Evolutionary conservation across 192 early-diverging fungal species (phyloP).

Genomic region (Coemansia sp.): DNA sequence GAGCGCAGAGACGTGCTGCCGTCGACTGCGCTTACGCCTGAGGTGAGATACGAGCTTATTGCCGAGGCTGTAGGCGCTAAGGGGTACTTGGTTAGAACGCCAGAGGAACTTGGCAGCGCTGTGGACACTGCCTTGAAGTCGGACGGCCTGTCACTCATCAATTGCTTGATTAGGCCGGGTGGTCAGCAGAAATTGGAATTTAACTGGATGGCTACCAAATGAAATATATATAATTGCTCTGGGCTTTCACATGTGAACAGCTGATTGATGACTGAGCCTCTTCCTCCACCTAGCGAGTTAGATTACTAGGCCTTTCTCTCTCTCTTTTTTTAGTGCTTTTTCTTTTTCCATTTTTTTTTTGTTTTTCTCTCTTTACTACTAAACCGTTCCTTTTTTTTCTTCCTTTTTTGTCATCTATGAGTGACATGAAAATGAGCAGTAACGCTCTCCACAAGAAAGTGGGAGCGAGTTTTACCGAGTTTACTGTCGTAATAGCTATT

Average conservation of each 20-base stretch:
- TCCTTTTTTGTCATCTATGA: conserved; percentile 1
- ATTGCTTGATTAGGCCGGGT: conserved; percentile 65
- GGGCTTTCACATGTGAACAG: neutral
- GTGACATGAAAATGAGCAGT: neutral
- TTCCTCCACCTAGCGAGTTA: neutral
- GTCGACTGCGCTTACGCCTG: conserved; percentile 61
- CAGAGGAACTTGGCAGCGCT: conserved; percentile 57
- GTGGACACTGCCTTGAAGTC: conserved; percentile 46
- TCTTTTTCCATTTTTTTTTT: neutral
- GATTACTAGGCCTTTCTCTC: neutral
- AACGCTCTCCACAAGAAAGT: neutral
- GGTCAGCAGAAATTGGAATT: conserved; percentile 60
- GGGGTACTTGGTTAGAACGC: conserved; percentile 60
- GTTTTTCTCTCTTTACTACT: neutral
- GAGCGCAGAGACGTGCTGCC: conserved; percentile 51
- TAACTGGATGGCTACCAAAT: conserved; percentile 53
- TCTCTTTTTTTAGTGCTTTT: neutral
- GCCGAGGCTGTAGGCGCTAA: conserved; percentile 65
- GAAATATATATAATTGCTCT: neutral
- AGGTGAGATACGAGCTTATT: conserved; percentile 68
- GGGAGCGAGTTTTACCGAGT: conserved; percentile 20
- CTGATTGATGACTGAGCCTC: neutral
- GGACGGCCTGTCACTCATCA: conserved; percentile 61
- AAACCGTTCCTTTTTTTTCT: neutral
- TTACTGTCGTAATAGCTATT: conserved; percentile 22